Percentiles rank a stretch among this genome's conserved stretches.
Conservation (phyloP, 78 protist species). For the Cavenderia fasciculata region DNA sequence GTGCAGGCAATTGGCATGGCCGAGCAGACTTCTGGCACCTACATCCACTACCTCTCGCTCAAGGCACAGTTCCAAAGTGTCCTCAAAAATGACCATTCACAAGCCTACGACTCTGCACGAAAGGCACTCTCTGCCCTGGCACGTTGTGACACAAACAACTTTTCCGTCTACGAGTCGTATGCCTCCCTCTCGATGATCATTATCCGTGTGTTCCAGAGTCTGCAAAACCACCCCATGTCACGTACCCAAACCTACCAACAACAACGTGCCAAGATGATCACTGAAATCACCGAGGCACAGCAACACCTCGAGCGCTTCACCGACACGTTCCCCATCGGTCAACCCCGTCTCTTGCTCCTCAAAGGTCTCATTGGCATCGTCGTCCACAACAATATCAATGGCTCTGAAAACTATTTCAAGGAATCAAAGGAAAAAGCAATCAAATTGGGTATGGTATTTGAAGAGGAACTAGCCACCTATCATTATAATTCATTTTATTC, state of each 20-base stretch:
- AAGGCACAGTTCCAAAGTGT: slow-evolving; percentile 5
- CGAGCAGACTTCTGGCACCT: slow-evolving; percentile 3
- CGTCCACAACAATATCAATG: background rate
- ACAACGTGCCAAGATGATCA: background rate
- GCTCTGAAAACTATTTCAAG: background rate
- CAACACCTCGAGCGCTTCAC: slow-evolving; percentile 13
- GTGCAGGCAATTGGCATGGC: background rate
- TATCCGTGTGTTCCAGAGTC: background rate
- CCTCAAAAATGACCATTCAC: background rate
- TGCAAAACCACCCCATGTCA: background rate
- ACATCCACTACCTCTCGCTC: background rate
- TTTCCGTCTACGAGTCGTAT: slow-evolving; percentile 37
- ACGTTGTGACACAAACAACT: slow-evolving; percentile 42
- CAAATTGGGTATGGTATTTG: slow-evolving; percentile 27
- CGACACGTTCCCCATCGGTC: slow-evolving; percentile 45
- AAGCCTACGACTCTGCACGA: slow-evolving; percentile 15
- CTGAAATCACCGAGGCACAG: slow-evolving; percentile 17
- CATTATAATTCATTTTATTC: background rate
- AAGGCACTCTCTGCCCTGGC: background rate
- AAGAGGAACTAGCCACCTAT: background rate
- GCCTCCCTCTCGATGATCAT: slow-evolving; percentile 28
- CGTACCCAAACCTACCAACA: background rate
- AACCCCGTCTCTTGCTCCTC: slow-evolving; percentile 25
- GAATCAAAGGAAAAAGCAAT: slow-evolving; percentile 36
- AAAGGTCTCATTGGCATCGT: background rate